Evolutionary conservation across 83 land plant species (phyloP).

Genomic region (Picea engelmannii): DNA sequence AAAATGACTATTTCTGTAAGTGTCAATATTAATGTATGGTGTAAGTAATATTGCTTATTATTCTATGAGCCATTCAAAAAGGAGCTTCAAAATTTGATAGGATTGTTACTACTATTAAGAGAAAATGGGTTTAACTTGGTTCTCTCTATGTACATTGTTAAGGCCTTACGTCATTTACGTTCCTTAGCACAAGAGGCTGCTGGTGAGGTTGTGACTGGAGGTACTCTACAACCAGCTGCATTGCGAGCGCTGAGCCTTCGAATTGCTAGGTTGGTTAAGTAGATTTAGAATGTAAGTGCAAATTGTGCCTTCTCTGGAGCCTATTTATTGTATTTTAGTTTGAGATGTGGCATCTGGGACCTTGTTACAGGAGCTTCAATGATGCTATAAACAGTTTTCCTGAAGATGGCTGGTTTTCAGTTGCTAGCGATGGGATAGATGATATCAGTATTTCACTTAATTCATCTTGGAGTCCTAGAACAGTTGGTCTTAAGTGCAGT

Average conservation of each 20-base stretch:
- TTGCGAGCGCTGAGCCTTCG: slow-evolving; percentile 12
- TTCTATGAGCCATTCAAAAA: not conserved
- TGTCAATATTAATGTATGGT: not conserved
- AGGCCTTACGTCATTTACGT: slow-evolving; percentile 15
- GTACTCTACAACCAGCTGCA: slow-evolving; percentile 13
- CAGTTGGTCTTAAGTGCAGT: slow-evolving; percentile 5
- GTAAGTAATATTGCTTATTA: not conserved
- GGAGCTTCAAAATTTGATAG: not conserved
- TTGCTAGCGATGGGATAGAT: slow-evolving; percentile 16
- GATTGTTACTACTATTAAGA: not conserved
- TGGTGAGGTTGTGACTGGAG: slow-evolving; percentile 15
- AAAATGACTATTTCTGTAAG: slow-evolving; percentile 14
- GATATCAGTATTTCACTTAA: slow-evolving; percentile 17
- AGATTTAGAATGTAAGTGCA: not conserved
- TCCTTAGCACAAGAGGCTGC: slow-evolving; percentile 16
- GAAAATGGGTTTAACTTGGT: not conserved
- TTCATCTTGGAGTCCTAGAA: slow-evolving; percentile 15
- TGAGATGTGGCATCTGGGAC: not conserved
- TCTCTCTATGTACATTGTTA: not conserved
- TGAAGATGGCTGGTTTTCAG: slow-evolving; percentile 18
- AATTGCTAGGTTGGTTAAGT: not conserved
- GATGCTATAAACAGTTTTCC: slow-evolving; percentile 14
- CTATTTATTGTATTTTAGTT: not conserved
- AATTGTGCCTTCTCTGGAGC: not conserved
- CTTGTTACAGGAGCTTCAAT: slow-evolving; percentile 15